Evolutionary conservation across 139 green algal genomes (phyloP), one percentile per base, ranked within the genome.

Genomic region (Chlorella sorokiniana): DNA sequence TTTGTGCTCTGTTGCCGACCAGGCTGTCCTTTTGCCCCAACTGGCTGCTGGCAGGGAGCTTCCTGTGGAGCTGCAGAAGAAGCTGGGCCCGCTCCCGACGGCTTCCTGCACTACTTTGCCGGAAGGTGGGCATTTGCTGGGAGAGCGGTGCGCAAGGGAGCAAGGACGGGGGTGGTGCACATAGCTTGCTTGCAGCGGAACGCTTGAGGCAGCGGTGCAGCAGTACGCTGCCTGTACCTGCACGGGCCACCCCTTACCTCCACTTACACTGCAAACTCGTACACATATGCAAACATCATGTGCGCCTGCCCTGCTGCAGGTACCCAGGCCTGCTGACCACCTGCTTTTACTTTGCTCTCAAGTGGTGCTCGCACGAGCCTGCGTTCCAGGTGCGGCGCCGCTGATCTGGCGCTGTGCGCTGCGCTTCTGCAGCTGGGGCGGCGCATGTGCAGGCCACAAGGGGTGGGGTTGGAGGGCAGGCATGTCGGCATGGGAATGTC

Each of bases 311-410:
- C n/a, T n/a, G n/a, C 42, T 51, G 41, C 69, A 82, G 93, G 70
- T 99, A 98, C 85, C 96, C 96, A 3, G 79, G 80, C 40, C 88
- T 99, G 64, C 84, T 99, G 52, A 76, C 97, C 37, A 81, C 91
- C 3, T 91, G 94, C 35, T 98, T 93, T 80, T 83, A 82, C 27
- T 98, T 98, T 74, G 91, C 87, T 0, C 65, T 92, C 56, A 72
- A 79, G 31, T 86, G 93, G 83, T 89, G 93, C 41, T 38, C 79
- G 0, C 69, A 81, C 1, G 91, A 96, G 63, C 81, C 88, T 1
- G 73, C 84, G 4, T 83, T 97, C 31, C 67, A 78, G 71, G 71
- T 78, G 48, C 42, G 31, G 11, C 48, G 16, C n/a, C n/a, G n/a
- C n/a, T n/a, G n/a, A n/a, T n/a, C n/a, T n/a, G n/a, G n/a, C n/a